Evolutionary conservation across 1,284 basidiomycete species (phyloP).

Genomic region (Irpex rosettiformis): DNA sequence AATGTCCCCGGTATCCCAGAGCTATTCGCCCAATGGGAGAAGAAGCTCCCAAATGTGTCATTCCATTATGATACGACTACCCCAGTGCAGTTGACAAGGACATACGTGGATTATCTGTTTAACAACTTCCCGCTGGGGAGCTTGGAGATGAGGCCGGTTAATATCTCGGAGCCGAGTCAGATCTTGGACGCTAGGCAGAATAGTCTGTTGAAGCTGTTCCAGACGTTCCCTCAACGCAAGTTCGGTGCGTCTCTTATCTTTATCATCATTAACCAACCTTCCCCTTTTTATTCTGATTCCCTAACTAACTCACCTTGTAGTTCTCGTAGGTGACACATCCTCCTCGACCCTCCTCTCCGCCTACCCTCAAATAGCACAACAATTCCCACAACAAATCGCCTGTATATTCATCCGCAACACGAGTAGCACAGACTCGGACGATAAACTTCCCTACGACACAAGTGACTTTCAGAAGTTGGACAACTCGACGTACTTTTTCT

Average conservation of each 20-base stretch:
- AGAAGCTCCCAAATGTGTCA: constrained; percentile 23
- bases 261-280: not conserved
- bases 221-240: constrained; percentile 30
- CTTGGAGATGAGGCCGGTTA: constrained; percentile 32
- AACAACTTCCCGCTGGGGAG: constrained; percentile 29
- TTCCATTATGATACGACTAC: constrained; percentile 35
- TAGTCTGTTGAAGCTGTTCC: constrained; percentile 26
- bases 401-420: constrained; percentile 33
- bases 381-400: constrained; percentile 27
- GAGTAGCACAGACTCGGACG: constrained; percentile 28
- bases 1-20: constrained; percentile 28
- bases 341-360: constrained; percentile 29
- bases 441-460: constrained; percentile 30
- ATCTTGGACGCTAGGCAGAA: constrained; percentile 28
- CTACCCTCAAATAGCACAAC: constrained; percentile 27
- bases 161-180: constrained; percentile 27
- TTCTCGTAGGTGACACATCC: constrained; percentile 29
- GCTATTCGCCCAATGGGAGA: constrained; percentile 26
- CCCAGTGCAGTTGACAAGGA: constrained; percentile 28
- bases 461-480: constrained; percentile 27
- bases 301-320: constrained; percentile 7
- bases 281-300: not conserved
- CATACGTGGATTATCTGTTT: constrained; percentile 30
- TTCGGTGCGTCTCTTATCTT: constrained; percentile 18
- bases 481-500: constrained; percentile 29